Percentiles rank a stretch among this genome's conserved stretches.
Evolutionary conservation across 2,329 filamentous ascomycete genomes (phyloP).

Genomic region (Cercospora brassicicola): DNA sequence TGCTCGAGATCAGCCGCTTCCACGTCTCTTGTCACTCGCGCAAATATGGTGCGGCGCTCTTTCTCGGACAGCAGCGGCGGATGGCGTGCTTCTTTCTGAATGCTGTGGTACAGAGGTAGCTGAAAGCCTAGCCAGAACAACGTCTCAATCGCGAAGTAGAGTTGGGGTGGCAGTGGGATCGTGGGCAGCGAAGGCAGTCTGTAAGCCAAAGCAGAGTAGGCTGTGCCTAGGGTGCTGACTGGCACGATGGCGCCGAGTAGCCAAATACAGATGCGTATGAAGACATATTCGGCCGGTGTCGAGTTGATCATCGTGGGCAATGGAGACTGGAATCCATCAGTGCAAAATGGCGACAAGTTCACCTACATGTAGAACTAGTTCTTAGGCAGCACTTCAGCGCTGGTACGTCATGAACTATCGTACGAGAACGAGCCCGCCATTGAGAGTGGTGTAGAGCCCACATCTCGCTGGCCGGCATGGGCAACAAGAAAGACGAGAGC

Average conservation of each 20-base stretch:
- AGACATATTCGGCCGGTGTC: conserved; percentile 19
- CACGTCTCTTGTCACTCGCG: conserved; percentile 56
- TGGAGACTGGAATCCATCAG: background rate
- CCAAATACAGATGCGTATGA: conserved; percentile 26
- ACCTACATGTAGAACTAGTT: background rate
- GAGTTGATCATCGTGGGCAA: conserved; percentile 25
- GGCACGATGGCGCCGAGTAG: conserved; percentile 18
- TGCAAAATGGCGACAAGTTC: background rate
- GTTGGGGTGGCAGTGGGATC: conserved; percentile 9
- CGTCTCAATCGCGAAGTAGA: conserved; percentile 18
- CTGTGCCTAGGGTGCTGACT: conserved; percentile 12
- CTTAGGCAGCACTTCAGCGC: background rate
- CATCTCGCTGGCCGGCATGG: background rate
- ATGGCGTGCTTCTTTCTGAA: conserved; percentile 55
- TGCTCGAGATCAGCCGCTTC: conserved; percentile 49
- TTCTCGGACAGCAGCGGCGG: conserved; percentile 48
- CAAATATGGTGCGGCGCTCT: conserved; percentile 58
- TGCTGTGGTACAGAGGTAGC: conserved; percentile 51
- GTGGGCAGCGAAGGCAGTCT: conserved; percentile 6
- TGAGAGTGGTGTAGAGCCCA: background rate
- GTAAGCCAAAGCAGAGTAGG: background rate
- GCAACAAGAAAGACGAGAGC: background rate
- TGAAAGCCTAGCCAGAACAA: conserved; percentile 16
- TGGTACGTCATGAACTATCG: background rate
- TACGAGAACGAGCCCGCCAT: background rate